Percentiles rank a stretch among this genome's conserved stretches.
Conservation (phyloP, 73 alveolate species). For the Tetrahymena malaccensis region DNA sequence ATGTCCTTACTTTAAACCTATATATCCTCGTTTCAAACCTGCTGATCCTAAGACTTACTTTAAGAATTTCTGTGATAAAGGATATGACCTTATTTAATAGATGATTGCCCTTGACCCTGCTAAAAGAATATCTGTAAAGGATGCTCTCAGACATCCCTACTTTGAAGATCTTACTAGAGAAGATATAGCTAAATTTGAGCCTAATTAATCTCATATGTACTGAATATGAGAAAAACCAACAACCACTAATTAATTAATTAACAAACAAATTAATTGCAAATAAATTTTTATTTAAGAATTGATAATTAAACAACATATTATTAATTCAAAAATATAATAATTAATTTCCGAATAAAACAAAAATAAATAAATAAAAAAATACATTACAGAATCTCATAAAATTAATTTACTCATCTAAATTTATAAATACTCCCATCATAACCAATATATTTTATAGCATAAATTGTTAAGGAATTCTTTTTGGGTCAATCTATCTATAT, state of each 20-base stretch:
- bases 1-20: constrained; percentile 71
- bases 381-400: neutral
- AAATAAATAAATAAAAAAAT: neutral
- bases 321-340: neutral
- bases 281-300: neutral
- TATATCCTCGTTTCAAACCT: constrained; percentile 70
- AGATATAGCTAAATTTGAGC: constrained; percentile 21
- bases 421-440: neutral
- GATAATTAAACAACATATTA: neutral
- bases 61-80: constrained; percentile 57
- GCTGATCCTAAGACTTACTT: constrained; percentile 41
- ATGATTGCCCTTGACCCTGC: constrained; percentile 88
- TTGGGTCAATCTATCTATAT: neutral
- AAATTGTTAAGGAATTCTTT: neutral
- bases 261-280: neutral
- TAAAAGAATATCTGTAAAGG: constrained; percentile 82
- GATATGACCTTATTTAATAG: constrained; percentile 67
- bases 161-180: constrained; percentile 71
- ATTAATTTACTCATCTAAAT: neutral
- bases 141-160: constrained; percentile 88
- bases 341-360: neutral
- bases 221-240: neutral
- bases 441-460: neutral
- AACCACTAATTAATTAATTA: neutral
- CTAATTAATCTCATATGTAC: neutral